Evolutionary conservation across 2,329 filamentous ascomycete species (phyloP), one percentile per base, ranked within the genome.

Genomic region (Myrmaecium sp.): DNA sequence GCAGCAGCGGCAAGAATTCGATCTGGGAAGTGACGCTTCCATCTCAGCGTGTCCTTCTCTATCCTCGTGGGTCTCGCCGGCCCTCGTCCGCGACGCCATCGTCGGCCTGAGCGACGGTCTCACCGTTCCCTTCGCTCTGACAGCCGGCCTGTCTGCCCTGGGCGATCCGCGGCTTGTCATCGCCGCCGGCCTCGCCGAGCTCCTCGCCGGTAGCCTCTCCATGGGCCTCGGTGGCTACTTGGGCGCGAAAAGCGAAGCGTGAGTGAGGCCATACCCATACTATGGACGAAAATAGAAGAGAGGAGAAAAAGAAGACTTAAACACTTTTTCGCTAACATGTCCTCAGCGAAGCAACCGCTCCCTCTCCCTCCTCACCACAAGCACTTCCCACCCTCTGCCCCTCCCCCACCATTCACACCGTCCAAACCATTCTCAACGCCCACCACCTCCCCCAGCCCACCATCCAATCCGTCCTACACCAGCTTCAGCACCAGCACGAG

Each of bases 221-320:
- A 82, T 82, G 77, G 76, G 76, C 1, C 56, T 82, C 5, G 74
- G 76, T 14, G 75, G 72, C 6, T 81, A 76, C 45, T 57, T 82
- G 3, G 74, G 74, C 6, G 72, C 71, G 12, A 57, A 58, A 15
- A 69, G 65, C 1, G 69, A 73, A 25, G 26, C 10, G 30, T 31
- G 19, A n/a, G 25, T 21, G 10, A n/a, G n/a, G n/a, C n/a, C n/a
- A n/a, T n/a, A n/a, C n/a, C n/a, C n/a, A n/a, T n/a, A n/a, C n/a
- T n/a, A n/a, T n/a, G n/a, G n/a, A n/a, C n/a, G n/a, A n/a, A n/a
- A n/a, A n/a, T n/a, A n/a, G n/a, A n/a, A n/a, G n/a, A n/a, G n/a
- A n/a, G n/a, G n/a, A n/a, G n/a, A n/a, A n/a, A n/a, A n/a, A n/a
- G n/a, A n/a, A n/a, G n/a, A n/a, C n/a, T n/a, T n/a, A n/a, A 5